Evolutionary conservation across 78 protist species (phyloP).

Genomic region (Dictyostelium brefeldianum): DNA sequence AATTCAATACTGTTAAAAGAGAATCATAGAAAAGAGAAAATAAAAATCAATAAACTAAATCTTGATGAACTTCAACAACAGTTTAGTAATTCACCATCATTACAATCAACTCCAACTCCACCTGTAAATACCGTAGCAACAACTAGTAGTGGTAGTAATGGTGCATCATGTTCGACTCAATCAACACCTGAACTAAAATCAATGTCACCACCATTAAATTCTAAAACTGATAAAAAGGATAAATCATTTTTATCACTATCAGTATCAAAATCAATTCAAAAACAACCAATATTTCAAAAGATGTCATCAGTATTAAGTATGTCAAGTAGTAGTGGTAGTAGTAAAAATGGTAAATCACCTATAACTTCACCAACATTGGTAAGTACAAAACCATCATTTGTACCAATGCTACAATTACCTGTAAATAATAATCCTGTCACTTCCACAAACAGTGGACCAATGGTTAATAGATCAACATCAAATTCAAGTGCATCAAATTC

Average conservation of each 20-base stretch:
- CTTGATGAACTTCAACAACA: background rate
- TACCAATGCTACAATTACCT: conserved; percentile 3
- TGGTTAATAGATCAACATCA: background rate
- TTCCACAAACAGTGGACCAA: background rate
- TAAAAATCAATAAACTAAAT: conserved; percentile 7
- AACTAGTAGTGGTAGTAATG: background rate
- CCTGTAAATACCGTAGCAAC: background rate
- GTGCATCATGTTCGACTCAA: background rate
- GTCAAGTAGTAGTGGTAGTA: background rate
- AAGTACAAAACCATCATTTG: background rate
- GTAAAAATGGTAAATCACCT: background rate
- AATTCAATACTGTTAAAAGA: background rate
- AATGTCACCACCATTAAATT: conserved; percentile 1
- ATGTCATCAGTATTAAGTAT: background rate
- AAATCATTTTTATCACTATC: conserved; percentile 8
- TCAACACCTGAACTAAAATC: background rate
- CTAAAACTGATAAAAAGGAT: background rate
- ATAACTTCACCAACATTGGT: background rate
- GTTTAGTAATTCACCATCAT: background rate
- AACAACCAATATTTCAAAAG: conserved; percentile 42
- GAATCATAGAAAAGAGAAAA: conserved; percentile 3
- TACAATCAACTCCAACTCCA: background rate
- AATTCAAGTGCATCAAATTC: background rate
- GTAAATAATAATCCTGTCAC: background rate
- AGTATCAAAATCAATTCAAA: conserved; percentile 12